phyloP scores from a whole-genome alignment of 2,329 filamentous ascomycete genomes.

The Alternaria sp. region DNA sequence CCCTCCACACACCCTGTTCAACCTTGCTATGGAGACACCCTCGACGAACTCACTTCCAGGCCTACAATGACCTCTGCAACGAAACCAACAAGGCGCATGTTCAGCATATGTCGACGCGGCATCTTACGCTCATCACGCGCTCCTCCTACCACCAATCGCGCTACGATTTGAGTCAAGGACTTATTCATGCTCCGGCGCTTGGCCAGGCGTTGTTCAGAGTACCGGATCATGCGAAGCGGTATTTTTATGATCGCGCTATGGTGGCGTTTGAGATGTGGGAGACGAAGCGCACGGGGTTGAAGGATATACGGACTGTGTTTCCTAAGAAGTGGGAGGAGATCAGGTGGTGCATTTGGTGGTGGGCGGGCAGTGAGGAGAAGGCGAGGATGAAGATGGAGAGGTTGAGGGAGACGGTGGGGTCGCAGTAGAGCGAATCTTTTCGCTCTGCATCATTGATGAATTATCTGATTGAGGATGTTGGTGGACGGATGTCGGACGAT shows the following conservation, averaged over 20 bases:
- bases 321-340: constrained; percentile 14
- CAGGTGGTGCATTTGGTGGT: constrained; percentile 35
- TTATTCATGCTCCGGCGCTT: background rate
- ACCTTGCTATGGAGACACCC: background rate
- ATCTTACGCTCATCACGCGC: background rate
- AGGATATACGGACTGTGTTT: constrained; percentile 15
- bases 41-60: background rate
- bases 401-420: constrained; percentile 13
- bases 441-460: too few relatives aligned
- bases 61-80: background rate
- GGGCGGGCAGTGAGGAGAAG: constrained; percentile 33
- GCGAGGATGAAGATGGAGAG: constrained; percentile 29
- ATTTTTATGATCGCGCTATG: constrained; percentile 7
- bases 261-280: constrained; percentile 14
- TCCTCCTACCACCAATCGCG: background rate
- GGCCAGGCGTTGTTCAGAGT: background rate
- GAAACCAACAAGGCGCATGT: background rate
- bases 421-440: background rate
- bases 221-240: constrained; percentile 9
- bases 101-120: background rate
- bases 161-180: background rate
- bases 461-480: too few relatives aligned
- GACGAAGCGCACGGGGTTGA: background rate
- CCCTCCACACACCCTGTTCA: constrained; percentile 6
- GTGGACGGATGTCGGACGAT: too few relatives aligned